These are phyloP conservation scores for Rubroboletus pulcherrimus DNA, from an alignment of 768 basidiomycete species.

Conservation along the genomic window DNA sequence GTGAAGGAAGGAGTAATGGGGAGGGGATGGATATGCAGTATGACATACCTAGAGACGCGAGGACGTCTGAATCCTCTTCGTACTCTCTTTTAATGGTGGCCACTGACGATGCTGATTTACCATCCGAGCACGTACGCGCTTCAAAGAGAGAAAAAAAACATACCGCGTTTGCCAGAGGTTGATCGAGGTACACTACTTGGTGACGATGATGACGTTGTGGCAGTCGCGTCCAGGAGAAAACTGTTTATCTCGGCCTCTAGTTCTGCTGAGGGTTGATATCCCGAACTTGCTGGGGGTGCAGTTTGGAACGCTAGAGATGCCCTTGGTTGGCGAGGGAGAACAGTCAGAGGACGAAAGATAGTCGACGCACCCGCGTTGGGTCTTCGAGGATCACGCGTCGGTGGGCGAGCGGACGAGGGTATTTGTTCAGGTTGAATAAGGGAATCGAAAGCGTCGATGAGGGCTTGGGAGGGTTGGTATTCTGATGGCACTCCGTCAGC, in stretches of 20 bases:
- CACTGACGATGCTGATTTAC: background rate
- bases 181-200: background rate
- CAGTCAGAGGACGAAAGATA: background rate
- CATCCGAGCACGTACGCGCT: no score
- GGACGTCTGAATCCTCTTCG: slow-evolving; percentile 5
- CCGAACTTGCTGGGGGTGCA: background rate
- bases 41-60: slow-evolving; percentile 1
- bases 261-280: slow-evolving; percentile 7
- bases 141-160: background rate
- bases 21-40: background rate
- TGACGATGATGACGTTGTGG: background rate
- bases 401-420: background rate
- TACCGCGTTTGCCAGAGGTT: background rate
- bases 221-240: background rate
- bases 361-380: background rate
- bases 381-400: background rate
- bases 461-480: slow-evolving; percentile 13
- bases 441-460: slow-evolving; percentile 11
- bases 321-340: background rate
- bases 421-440: background rate
- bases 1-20: no score
- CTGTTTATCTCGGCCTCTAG: slow-evolving; percentile 3
- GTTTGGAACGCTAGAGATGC: background rate
- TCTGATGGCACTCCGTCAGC: background rate
- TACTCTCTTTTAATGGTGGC: slow-evolving; percentile 11